A percentile compares a stretch with the other conserved stretches of the same genome.
These are phyloP conservation scores for Ceratocystis diversiconidia DNA, from an alignment of 2,329 filamentous ascomycete genomes.

Conservation along the genomic window DNA sequence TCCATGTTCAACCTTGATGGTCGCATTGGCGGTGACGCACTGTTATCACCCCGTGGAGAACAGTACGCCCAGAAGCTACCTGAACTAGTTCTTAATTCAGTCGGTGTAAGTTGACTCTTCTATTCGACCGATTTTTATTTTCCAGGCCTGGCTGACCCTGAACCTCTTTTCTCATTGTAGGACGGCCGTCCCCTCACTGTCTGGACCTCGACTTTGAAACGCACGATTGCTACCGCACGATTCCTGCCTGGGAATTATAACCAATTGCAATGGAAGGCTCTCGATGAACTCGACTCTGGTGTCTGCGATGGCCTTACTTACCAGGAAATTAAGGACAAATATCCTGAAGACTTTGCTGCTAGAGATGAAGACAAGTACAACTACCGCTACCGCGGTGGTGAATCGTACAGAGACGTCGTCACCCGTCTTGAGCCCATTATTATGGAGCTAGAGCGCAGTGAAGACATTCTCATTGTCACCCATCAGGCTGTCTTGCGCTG, in stretches of 20 bases:
- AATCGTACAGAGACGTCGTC: constrained; percentile 91
- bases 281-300: constrained; percentile 92
- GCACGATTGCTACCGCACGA: constrained; percentile 82
- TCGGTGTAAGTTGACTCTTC: constrained; percentile 48
- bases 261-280: constrained; percentile 94
- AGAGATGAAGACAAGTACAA: constrained; percentile 99
- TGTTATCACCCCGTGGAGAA: constrained; percentile 73
- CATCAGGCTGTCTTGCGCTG: constrained; percentile 93
- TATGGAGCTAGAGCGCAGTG: constrained; percentile 92
- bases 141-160: constrained; percentile 16
- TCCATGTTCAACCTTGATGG: constrained; percentile 83
- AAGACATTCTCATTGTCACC: constrained; percentile 95
- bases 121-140: background rate
- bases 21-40: constrained; percentile 82
- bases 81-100: constrained; percentile 68
- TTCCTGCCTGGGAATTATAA: constrained; percentile 72
- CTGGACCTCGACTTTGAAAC: constrained; percentile 51
- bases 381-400: constrained; percentile 92
- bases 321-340: constrained; percentile 79
- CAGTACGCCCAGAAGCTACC: constrained; percentile 77
- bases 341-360: constrained; percentile 86
- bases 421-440: constrained; percentile 97
- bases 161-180: constrained; percentile 25
- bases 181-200: constrained; percentile 47
- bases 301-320: constrained; percentile 96